These are phyloP conservation scores for Nicotiana undulata DNA, from an alignment of 257 asterid species.

Conservation along the genomic window DNA sequence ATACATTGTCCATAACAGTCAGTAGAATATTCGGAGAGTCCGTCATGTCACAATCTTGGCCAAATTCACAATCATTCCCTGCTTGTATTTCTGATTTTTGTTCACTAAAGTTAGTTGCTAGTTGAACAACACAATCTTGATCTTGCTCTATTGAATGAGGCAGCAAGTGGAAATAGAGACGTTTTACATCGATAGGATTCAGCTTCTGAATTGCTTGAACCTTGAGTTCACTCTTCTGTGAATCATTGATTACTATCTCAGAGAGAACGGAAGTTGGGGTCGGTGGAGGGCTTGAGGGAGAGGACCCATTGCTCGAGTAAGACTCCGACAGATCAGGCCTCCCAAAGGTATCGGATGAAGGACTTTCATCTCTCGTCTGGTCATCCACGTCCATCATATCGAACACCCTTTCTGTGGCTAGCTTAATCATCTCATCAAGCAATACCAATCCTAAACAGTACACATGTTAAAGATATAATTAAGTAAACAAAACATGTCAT, in stretches of 20 bases:
- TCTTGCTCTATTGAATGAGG: slow-evolving; percentile 47
- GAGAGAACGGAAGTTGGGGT: slow-evolving; percentile 92
- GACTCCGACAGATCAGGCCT: slow-evolving; percentile 33
- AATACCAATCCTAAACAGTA: slow-evolving; percentile 37
- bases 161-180: slow-evolving; percentile 62
- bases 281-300: slow-evolving; percentile 35
- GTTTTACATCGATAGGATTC: slow-evolving; percentile 68
- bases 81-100: slow-evolving; percentile 1
- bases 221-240: slow-evolving; percentile 27
- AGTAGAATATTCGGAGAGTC: slow-evolving; percentile 7
- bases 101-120: slow-evolving; percentile 11
- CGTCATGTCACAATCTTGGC: slow-evolving; percentile 8
- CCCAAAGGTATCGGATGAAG: slow-evolving; percentile 28
- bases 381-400: slow-evolving; percentile 12
- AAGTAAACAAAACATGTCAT: not conserved
- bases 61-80: not conserved
- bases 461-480: not conserved
- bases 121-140: slow-evolving; percentile 22
- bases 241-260: slow-evolving; percentile 16
- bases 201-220: slow-evolving; percentile 56
- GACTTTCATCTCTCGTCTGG: slow-evolving; percentile 40
- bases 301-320: not conserved
- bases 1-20: slow-evolving; percentile 11
- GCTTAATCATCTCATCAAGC: slow-evolving; percentile 65
- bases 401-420: slow-evolving; percentile 60